Percentiles rank a stretch among this genome's conserved stretches.
Evolutionary conservation across 164 flowering plant genomes (phyloP).

Genomic region (Macadamia tetraphylla): DNA sequence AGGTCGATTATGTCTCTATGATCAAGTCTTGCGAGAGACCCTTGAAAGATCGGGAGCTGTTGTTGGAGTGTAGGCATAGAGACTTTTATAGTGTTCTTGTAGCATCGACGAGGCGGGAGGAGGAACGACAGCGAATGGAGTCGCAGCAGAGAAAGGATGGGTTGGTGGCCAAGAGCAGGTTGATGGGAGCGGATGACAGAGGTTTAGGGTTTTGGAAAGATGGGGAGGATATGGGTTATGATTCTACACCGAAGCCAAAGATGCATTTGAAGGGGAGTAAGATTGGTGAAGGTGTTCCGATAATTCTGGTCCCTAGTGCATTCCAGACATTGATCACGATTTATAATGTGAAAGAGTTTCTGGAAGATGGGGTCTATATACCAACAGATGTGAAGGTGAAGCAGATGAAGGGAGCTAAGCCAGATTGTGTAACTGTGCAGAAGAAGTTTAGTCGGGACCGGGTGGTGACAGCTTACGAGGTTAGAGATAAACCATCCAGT

Average conservation of each 20-base stretch:
- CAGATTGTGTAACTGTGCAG: conserved; percentile 96
- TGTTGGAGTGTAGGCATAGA: conserved; percentile 63
- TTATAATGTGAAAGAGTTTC: conserved; percentile 95
- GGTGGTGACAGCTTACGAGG: conserved; percentile 94
- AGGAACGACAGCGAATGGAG: conserved; percentile 73
- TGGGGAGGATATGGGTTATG: conserved; percentile 56
- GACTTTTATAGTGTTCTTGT: conserved; percentile 67
- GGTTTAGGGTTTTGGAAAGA: conserved; percentile 32
- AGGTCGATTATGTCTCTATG: conserved; percentile 31
- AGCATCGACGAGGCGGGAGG: conserved; percentile 59
- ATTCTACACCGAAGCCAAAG: conserved; percentile 48
- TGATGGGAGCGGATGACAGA: conserved; percentile 60
- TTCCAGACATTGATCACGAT: conserved; percentile 91
- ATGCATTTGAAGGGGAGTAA: conserved; percentile 69
- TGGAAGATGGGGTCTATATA: conserved; percentile 92
- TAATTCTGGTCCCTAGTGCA: conserved; percentile 96
- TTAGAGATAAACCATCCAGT: conserved; percentile 87
- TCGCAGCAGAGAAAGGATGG: conserved; percentile 89
- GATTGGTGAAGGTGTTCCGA: conserved; percentile 96
- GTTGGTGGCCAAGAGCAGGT: conserved; percentile 71
- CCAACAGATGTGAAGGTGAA: conserved; percentile 90
- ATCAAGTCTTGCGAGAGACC: conserved; percentile 67
- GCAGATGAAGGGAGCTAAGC: conserved; percentile 83
- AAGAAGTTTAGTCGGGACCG: conserved; percentile 96
- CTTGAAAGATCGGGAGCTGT: conserved; percentile 62